A percentile compares a stretch with the other conserved stretches of the same genome.
phyloP scores from a whole-genome alignment of 163 green algal genomes.

The Chlorella variabilis region DNA sequence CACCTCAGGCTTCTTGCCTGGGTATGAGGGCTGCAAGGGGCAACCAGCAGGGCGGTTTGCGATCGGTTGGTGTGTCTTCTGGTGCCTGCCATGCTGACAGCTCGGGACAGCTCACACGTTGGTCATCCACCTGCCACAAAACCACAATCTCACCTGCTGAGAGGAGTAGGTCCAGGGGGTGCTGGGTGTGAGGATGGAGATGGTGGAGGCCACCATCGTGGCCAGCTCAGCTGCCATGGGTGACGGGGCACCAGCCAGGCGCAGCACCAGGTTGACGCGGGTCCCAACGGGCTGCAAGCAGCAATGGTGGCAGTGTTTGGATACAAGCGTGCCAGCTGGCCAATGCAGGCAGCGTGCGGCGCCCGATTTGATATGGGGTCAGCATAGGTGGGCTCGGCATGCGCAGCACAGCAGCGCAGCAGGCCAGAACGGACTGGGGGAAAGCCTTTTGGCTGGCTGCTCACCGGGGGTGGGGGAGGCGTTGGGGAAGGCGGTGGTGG shows the following conservation, averaged over 20 bases:
- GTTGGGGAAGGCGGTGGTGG: neutral
- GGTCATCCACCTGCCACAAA: too few species aligned
- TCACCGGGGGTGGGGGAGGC: constrained; percentile 2
- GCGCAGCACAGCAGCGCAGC: too few species aligned
- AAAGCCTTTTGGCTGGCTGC: too few species aligned
- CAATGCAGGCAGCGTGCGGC: too few species aligned
- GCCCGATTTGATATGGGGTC: too few species aligned
- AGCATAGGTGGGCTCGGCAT: too few species aligned
- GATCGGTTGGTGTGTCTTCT: neutral
- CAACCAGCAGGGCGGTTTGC: neutral
- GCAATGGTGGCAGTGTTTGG: neutral
- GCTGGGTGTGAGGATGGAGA: neutral
- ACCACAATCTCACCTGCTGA: constrained; percentile 13
- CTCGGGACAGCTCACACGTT: neutral
- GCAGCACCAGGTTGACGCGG: neutral
- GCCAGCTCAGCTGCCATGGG: neutral
- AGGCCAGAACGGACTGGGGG: too few species aligned
- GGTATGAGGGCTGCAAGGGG: constrained; percentile 1
- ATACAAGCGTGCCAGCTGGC: too few species aligned
- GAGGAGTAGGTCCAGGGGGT: neutral
- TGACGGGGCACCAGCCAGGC: neutral
- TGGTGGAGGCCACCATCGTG: neutral
- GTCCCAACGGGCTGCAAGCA: constrained; percentile 1
- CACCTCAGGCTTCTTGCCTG: neutral
- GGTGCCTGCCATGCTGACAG: neutral